A percentile compares a stretch with the other conserved stretches of the same genome.
Evolutionary conservation across 257 asterid genomes (phyloP).

Genomic region (Linaria vulgaris): DNA sequence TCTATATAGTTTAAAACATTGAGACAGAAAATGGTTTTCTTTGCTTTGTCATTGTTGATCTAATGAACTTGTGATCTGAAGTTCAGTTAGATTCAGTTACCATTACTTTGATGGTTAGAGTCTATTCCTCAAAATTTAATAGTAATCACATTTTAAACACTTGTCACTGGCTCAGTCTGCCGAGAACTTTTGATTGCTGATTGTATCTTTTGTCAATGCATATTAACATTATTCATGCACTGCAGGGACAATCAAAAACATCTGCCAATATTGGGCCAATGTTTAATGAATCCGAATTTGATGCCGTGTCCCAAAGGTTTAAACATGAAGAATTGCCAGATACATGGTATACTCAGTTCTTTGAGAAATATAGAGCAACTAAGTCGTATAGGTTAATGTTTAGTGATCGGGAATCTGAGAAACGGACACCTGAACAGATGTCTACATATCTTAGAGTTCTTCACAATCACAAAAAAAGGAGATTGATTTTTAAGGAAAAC

Average conservation of each 20-base stretch:
- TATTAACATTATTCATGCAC: conserved; percentile 21
- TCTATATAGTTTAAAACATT: no score
- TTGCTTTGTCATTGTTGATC: no score
- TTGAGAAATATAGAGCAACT: conserved; percentile 66
- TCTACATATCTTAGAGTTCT: conserved; percentile 70
- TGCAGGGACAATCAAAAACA: conserved; percentile 55
- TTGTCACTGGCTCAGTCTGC: conserved; percentile 11
- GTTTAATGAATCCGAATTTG: conserved; percentile 61
- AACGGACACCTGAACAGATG: conserved; percentile 92
- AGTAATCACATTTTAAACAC: conserved; percentile 18
- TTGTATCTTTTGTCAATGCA: neutral
- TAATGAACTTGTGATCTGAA: no score
- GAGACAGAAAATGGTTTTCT: no score
- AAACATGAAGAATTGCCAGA: conserved; percentile 80
- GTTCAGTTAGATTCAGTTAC: no score
- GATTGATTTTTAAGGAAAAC: conserved; percentile 59
- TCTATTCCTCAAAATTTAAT: no score
- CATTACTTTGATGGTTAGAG: no score
- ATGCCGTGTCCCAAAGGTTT: conserved; percentile 52
- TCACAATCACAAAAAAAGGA: conserved; percentile 82
- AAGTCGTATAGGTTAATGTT: conserved; percentile 65
- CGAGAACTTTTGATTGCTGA: neutral
- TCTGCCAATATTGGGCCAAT: conserved; percentile 52
- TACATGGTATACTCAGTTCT: conserved; percentile 84
- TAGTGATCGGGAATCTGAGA: conserved; percentile 76